Percentiles rank a stretch among this genome's conserved stretches.
phyloP scores from a whole-genome alignment of 164 flowering plant genomes.

The Liquidambar formosana region DNA sequence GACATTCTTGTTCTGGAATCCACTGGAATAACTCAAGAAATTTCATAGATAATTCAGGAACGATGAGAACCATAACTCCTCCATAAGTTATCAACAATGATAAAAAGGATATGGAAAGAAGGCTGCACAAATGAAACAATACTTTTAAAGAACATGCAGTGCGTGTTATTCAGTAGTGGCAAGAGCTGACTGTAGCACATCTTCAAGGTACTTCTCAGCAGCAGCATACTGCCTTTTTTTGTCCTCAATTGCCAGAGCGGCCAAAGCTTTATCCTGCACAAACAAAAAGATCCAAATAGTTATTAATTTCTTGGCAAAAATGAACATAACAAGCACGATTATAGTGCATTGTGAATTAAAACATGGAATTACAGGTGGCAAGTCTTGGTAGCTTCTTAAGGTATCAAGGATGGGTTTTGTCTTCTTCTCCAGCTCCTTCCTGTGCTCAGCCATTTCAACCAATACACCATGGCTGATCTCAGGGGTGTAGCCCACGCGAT shows the following conservation, averaged over 20 bases:
- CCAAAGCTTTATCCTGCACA: constrained; percentile 87
- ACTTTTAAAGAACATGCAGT: background rate
- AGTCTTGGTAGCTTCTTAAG: constrained; percentile 93
- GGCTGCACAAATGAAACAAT: no score
- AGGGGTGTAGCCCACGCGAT: constrained; percentile 81
- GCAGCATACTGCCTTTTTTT: constrained; percentile 87
- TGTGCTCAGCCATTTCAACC: constrained; percentile 89
- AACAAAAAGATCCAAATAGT: background rate
- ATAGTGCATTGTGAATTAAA: background rate
- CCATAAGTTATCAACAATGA: no score
- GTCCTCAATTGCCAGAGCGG: constrained; percentile 91
- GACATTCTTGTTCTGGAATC: no score
- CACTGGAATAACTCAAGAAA: no score
- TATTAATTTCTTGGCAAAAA: background rate
- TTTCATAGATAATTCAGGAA: no score
- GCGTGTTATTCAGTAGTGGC: constrained; percentile 32
- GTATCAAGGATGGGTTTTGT: constrained; percentile 91
- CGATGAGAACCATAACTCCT: no score
- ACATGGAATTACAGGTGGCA: constrained; percentile 74
- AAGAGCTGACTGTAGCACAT: constrained; percentile 87
- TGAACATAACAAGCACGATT: background rate
- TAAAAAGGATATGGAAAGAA: no score
- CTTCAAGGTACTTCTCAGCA: constrained; percentile 91
- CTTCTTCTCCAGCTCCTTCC: constrained; percentile 88
- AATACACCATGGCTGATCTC: constrained; percentile 88